Conservation (phyloP, 148 eudicot species). For the Gaultheria prostrata region DNA sequence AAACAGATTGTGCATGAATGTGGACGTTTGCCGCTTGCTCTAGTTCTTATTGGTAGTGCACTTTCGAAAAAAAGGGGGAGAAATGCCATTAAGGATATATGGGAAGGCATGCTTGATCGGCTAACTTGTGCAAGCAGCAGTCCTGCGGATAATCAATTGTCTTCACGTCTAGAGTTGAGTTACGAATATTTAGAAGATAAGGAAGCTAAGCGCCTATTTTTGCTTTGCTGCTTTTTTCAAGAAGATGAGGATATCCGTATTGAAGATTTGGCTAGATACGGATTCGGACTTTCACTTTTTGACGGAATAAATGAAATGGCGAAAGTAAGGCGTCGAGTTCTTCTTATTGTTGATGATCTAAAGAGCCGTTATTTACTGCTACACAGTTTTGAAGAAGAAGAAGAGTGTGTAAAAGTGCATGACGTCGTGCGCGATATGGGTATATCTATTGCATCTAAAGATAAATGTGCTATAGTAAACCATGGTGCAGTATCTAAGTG, state of each 20-base stretch:
- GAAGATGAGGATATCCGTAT: slow-evolving; percentile 35
- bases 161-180: slow-evolving; percentile 27
- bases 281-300: slow-evolving; percentile 30
- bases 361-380: slow-evolving; percentile 30
- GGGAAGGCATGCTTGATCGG: neutral
- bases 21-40: slow-evolving; percentile 44
- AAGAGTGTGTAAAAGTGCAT: too few species aligned
- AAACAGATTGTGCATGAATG: slow-evolving; percentile 38
- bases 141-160: neutral
- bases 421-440: too few species aligned
- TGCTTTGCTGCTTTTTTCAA: slow-evolving; percentile 40
- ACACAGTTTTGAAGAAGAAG: too few species aligned
- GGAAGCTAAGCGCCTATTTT: slow-evolving; percentile 22
- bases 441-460: too few species aligned
- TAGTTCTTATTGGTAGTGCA: slow-evolving; percentile 28
- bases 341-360: slow-evolving; percentile 24
- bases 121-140: neutral
- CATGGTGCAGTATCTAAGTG: too few species aligned
- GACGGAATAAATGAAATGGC: slow-evolving; percentile 18
- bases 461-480: too few species aligned
- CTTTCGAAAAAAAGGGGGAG: slow-evolving; percentile 22
- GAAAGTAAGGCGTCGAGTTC: slow-evolving; percentile 34
- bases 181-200: slow-evolving; percentile 29
- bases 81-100: neutral
- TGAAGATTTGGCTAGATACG: slow-evolving; percentile 38